Evolutionary conservation across 768 basidiomycete genomes (phyloP), one percentile per base, ranked within the genome.

Genomic region (Phanerochaete carnosa): DNA sequence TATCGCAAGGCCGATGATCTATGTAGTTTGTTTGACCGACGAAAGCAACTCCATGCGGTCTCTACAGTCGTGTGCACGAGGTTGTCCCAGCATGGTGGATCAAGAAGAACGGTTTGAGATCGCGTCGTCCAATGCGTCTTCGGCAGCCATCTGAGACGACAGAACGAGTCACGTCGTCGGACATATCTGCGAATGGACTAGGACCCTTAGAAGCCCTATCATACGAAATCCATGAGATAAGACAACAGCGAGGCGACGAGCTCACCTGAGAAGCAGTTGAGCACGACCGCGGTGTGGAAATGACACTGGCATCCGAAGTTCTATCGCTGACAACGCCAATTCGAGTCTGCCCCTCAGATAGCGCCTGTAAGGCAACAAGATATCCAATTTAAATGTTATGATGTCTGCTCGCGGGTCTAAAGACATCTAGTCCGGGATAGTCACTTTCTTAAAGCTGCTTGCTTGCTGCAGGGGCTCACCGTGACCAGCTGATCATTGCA

Each of bases 301-400:
- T 45, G 19, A 51, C 32, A 16, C 29, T 19, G 30, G 45, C 19
- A 22, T 59, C 58, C 58, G 58, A 51, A 46, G 58, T 59, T 59
- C 58, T 51, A 59, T 59, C 58, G 58, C 30, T 6, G 57, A 33
- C 28, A 25, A 28, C 32, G 49, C 58, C 19, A 25, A 43, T 15
- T 55, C 23, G 8, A 12, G 35, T 43, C 2, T 25, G 11, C 19
- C 39, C 39, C 4, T 4, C 8, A 43, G 39, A 43, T 43, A 43
- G 39, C 19, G 39, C 16, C 39, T 19, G 19, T 15, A 35, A 35
- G 8, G 39, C 39, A 12, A 19, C 19, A 43, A 43, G 39, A 43
- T 19, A 43, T 43, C 8, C 6, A 12, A 43, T 43, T 19, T 4
- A 43, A 19, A 8, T 19, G 19, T 43, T 19, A 26, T 6, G 25